A percentile compares a stretch with the other conserved stretches of the same genome.
Evolutionary conservation across 2,329 filamentous ascomycete species (phyloP).

Genomic region (Curvularia hawaiiensis): DNA sequence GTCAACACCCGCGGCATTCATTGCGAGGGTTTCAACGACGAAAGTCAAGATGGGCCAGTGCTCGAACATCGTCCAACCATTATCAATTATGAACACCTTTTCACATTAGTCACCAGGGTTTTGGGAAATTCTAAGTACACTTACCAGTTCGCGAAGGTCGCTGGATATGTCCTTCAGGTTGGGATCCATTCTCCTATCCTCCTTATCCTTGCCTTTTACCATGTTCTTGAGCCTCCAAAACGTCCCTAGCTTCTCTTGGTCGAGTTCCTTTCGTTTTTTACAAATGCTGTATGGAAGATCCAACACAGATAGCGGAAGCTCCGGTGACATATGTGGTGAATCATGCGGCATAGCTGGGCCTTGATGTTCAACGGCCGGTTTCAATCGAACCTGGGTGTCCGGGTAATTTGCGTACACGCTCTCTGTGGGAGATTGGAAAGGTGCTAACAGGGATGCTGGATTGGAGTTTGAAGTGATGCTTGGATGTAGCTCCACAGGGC

Average conservation of each 20-base stretch:
- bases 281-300: background rate
- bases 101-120: background rate
- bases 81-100: background rate
- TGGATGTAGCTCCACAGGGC: background rate
- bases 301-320: background rate
- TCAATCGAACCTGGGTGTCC: background rate
- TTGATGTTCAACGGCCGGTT: background rate
- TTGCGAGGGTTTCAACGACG: conserved; percentile 22
- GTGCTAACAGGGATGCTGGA: background rate
- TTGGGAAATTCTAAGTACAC: background rate
- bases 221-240: background rate
- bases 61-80: background rate
- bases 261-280: background rate
- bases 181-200: background rate
- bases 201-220: background rate
- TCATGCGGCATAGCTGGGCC: background rate
- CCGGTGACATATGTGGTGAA: background rate
- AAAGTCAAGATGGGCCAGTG: conserved; percentile 23
- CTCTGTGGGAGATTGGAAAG: background rate
- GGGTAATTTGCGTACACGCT: too few relatives aligned
- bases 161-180: background rate
- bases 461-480: background rate
- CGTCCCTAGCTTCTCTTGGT: background rate
- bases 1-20: conserved; percentile 21
- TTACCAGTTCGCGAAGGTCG: background rate